These are phyloP conservation scores for Beauveria asiatica DNA, from an alignment of 2,329 filamentous ascomycete species.

Conservation along the genomic window DNA sequence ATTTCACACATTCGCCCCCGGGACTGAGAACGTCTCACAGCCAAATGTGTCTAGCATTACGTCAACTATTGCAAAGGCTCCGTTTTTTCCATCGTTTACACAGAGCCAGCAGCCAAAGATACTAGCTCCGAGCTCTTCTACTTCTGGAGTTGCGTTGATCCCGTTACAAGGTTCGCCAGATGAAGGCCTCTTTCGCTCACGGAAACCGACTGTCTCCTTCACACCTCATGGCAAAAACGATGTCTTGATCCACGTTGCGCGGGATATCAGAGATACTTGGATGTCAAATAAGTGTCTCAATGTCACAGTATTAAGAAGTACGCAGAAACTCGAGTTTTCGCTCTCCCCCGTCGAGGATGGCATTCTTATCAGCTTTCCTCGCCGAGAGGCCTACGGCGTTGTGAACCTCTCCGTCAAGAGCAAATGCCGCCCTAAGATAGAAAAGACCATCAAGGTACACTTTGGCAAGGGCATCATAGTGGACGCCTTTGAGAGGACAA, in stretches of 20 bases:
- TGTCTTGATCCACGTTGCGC: conserved; percentile 46
- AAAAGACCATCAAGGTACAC: conserved; percentile 52
- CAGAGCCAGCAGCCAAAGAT: neutral
- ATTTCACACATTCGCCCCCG: neutral
- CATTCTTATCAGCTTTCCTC: conserved; percentile 43
- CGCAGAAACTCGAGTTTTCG: conserved; percentile 38
- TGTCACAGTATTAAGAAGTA: conserved; percentile 44
- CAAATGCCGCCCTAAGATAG: conserved; percentile 49
- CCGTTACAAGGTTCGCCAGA: conserved; percentile 23
- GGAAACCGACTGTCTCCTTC: conserved; percentile 24
- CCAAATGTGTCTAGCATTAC: conserved; percentile 11
- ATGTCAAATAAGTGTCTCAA: conserved; percentile 47
- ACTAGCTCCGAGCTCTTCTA: conserved; percentile 9
- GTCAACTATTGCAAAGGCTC: conserved; percentile 9
- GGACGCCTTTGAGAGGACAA: conserved; percentile 36
- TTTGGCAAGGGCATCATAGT: conserved; percentile 44
- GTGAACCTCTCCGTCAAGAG: conserved; percentile 51
- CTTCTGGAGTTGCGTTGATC: conserved; percentile 21
- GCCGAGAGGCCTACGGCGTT: conserved; percentile 47
- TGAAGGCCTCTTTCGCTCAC: conserved; percentile 27
- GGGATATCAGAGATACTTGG: conserved; percentile 43
- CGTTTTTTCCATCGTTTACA: conserved; percentile 13
- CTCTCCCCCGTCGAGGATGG: conserved; percentile 40
- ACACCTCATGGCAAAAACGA: conserved; percentile 34
- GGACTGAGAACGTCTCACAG: neutral